Conservation (phyloP, 306 rosid species). For the Sphenostylis stenocarpa region DNA sequence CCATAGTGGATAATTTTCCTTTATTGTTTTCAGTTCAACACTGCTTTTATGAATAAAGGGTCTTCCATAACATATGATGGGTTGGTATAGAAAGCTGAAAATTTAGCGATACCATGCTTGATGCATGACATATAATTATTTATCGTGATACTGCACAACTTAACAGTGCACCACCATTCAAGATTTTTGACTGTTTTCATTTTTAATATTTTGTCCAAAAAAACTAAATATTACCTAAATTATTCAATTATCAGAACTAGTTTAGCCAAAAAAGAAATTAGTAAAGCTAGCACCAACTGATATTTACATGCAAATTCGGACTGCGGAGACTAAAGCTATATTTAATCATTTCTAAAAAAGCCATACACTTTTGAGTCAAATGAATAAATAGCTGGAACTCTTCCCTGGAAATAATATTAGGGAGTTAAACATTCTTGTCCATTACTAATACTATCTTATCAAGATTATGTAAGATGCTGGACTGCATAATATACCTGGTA, state of each 20-base stretch:
- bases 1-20: not conserved
- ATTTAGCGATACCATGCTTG: constrained; percentile 10
- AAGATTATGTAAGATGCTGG: constrained; percentile 28
- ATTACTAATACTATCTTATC: constrained; percentile 10
- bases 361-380: not conserved
- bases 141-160: constrained; percentile 1
- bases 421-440: constrained; percentile 20
- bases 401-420: constrained; percentile 17
- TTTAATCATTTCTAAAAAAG: not conserved
- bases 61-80: not conserved
- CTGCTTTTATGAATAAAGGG: constrained; percentile 8
- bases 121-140: constrained; percentile 4
- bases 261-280: constrained; percentile 1
- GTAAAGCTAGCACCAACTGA: constrained; percentile 4
- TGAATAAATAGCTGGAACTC: not conserved
- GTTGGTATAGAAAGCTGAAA: constrained; percentile 6
- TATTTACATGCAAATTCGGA: constrained; percentile 24
- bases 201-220: constrained; percentile 7
- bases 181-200: constrained; percentile 7
- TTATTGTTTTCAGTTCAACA: constrained; percentile 13
- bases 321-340: constrained; percentile 19
- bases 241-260: constrained; percentile 9
- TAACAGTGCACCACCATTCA: constrained; percentile 25
- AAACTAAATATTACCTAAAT: not conserved
- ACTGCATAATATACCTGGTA: constrained; percentile 62